These are phyloP conservation scores for Tagetes patula DNA, from an alignment of 129 eudicot species.

Conservation along the genomic window DNA sequence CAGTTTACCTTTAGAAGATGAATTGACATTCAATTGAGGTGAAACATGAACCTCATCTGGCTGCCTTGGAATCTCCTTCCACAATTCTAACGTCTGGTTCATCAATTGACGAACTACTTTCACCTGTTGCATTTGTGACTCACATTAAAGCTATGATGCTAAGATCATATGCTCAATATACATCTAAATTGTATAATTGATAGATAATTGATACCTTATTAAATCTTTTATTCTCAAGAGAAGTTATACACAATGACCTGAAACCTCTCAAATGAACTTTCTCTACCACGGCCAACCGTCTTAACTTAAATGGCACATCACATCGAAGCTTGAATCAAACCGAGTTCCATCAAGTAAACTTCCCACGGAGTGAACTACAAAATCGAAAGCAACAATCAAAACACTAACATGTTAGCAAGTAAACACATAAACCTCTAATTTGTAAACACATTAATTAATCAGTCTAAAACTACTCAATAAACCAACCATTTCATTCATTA, in stretches of 20 bases:
- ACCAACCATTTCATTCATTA: too few relatives aligned
- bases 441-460: too few relatives aligned
- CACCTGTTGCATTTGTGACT: constrained; percentile 48
- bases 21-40: constrained; percentile 37
- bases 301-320: too few relatives aligned
- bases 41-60: constrained; percentile 39
- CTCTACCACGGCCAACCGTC: constrained; percentile 52
- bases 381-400: too few relatives aligned
- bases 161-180: not conserved
- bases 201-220: constrained; percentile 61
- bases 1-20: constrained; percentile 54
- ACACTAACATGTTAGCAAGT: too few relatives aligned
- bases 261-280: constrained; percentile 34
- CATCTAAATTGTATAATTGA: constrained; percentile 3
- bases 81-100: constrained; percentile 66
- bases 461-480: too few relatives aligned
- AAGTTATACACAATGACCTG: constrained; percentile 50
- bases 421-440: too few relatives aligned
- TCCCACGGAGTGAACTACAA: too few relatives aligned
- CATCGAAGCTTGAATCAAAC: too few relatives aligned
- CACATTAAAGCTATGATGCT: constrained; percentile 19
- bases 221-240: constrained; percentile 68
- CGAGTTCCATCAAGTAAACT: too few relatives aligned
- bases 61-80: constrained; percentile 62
- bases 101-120: constrained; percentile 80